Percentiles rank a stretch among this genome's conserved stretches.
Conservation (phyloP, 768 basidiomycete species). For the Guyanaporus albipodus region DNA sequence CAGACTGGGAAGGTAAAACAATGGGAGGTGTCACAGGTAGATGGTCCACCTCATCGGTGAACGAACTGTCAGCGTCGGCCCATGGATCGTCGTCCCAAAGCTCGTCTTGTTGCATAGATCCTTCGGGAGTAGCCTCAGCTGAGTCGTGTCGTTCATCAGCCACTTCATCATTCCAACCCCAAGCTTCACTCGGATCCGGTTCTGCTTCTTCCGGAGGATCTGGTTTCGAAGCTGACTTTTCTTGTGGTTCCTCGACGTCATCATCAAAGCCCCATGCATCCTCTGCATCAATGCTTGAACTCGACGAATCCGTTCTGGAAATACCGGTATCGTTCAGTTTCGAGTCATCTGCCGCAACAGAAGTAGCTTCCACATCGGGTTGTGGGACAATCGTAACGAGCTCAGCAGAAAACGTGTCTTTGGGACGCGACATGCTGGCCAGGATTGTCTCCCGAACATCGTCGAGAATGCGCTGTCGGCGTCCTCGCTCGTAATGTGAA, state of each 20-base stretch:
- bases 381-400: constrained; percentile 3
- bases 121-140: constrained; percentile 16
- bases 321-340: constrained; percentile 40
- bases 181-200: constrained; percentile 52
- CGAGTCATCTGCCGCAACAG: constrained; percentile 39
- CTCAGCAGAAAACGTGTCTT: constrained; percentile 28
- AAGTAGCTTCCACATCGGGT: not conserved
- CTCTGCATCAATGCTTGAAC: constrained; percentile 25
- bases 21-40: constrained; percentile 23
- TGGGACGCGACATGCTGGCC: constrained; percentile 12
- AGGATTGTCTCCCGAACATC: constrained; percentile 54
- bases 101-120: constrained; percentile 39
- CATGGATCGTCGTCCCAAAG: constrained; percentile 71
- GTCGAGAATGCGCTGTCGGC: constrained; percentile 65
- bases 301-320: constrained; percentile 23
- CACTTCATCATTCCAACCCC: constrained; percentile 67
- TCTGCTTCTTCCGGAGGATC: constrained; percentile 26
- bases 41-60: constrained; percentile 26
- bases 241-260: constrained; percentile 30
- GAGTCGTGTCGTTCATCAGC: constrained; percentile 25
- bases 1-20: constrained; percentile 29
- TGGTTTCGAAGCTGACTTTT: constrained; percentile 13
- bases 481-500: constrained; percentile 73
- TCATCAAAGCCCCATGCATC: constrained; percentile 56
- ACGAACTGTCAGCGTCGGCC: constrained; percentile 50